Percentiles rank a stretch among this genome's conserved stretches.
These are phyloP conservation scores for Halenospora varia DNA, from an alignment of 495 filamentous ascomycete species.

Conservation along the genomic window DNA sequence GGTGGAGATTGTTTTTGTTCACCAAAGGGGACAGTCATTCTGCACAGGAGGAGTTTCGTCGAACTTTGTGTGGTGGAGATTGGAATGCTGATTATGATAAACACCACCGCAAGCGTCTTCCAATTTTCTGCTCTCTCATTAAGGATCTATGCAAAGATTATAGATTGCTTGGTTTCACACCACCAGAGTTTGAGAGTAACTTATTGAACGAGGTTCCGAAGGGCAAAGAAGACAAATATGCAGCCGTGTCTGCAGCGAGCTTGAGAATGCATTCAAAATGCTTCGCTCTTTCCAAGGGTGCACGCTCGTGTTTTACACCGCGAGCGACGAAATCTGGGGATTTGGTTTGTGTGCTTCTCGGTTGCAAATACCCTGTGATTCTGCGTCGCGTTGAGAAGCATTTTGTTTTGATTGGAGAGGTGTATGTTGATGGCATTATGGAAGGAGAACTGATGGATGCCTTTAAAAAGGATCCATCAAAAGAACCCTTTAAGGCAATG, in stretches of 20 bases:
- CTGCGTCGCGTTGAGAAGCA: constrained; percentile 2
- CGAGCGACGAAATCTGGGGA: constrained; percentile 11
- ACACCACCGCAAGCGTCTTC: neutral
- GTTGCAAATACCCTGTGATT: constrained; percentile 20
- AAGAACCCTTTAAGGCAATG: no score
- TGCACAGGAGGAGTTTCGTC: constrained; percentile 6
- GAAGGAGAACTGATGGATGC: constrained; percentile 20
- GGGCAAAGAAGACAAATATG: constrained; percentile 3
- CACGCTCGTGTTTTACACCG: constrained; percentile 12
- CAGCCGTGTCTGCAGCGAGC: constrained; percentile 5
- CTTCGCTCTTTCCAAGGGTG: neutral
- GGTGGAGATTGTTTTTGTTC: constrained; percentile 18
- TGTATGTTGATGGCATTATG: constrained; percentile 29
- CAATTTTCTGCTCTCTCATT: neutral
- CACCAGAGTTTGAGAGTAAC: neutral
- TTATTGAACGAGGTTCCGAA: neutral
- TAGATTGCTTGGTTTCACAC: neutral
- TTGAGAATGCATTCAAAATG: constrained; percentile 18
- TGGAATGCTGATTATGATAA: constrained; percentile 11
- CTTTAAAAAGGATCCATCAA: neutral
- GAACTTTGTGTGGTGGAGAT: constrained; percentile 12
- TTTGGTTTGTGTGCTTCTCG: constrained; percentile 17
- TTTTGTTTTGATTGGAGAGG: constrained; percentile 26
- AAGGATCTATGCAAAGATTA: neutral
- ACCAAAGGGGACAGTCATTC: neutral